Base-by-base conservation (phyloP, 345 rosid genomes). In the Acer campestre region DNA sequence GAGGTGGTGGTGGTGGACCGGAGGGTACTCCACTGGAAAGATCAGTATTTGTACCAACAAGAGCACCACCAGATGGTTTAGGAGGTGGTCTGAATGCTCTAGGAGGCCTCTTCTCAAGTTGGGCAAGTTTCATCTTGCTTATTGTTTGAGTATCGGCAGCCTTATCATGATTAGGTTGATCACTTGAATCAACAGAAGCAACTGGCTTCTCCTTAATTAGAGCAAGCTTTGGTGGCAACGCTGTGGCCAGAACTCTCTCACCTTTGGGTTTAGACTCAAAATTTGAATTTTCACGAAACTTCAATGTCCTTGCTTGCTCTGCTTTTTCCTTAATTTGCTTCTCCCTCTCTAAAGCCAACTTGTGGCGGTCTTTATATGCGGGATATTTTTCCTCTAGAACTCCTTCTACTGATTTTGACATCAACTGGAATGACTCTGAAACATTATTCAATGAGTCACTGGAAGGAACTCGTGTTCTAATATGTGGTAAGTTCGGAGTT, bases 41-140 rank as follows among this genome's bases (percentile, higher is more conserved):
- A 59, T 56, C 80, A 9, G 63, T 53, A 77, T 73, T 80, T 80
- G 83, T 71, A 27, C 68, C 86, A 79, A 53, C 81, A 66, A 87
- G 38, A 77, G 75, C 79, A 35, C 79, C 85, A 51, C 84, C 89
- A 27, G 90, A 78, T 44, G 85, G 78, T 77, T 85, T 91, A 74
- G 99, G 99, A 84, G 99, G 99, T 18, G 99, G 93, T 9, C 94
- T 89, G 63, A 94, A 90, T 62, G 84, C 92, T 73, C 97, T 85
- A 13, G 95, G 92, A 74, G 98, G 89, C 83, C 99, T 92, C 91
- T 87, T 92, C 87, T 93, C 96, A 49, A 93, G 84, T 22, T 92
- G 77, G 25, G 88, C 88, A 76, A 93, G 84, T 85, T 93, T 91
- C 80, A 90, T 89, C 85, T 90, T 95, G 78, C 94, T 81, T 71